Percentiles rank a stretch among this genome's conserved stretches.
These are phyloP conservation scores for Corymbia citriodora DNA, from an alignment of 441 rosid species.

Conservation along the genomic window DNA sequence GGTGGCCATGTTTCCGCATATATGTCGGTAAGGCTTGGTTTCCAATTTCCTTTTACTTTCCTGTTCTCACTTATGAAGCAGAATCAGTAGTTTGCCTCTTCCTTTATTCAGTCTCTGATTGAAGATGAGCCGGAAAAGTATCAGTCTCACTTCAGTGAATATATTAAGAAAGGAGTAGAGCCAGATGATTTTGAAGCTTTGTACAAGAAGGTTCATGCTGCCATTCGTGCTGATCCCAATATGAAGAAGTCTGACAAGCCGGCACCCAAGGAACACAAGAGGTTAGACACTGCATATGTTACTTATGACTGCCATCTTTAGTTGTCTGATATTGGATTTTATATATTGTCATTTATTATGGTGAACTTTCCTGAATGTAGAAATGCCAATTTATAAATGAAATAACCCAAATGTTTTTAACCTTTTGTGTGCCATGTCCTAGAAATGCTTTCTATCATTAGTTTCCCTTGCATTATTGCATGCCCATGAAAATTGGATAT, in stretches of 20 bases:
- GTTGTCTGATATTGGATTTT: not conserved
- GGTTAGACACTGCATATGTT: not conserved
- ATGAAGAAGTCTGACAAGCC: not conserved
- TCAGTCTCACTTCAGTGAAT: not conserved
- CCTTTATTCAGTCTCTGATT: not conserved
- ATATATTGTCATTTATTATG: not conserved
- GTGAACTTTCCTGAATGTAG: not conserved
- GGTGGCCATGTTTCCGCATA: not conserved
- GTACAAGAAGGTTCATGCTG: slow-evolving; percentile 2
- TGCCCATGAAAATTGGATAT: not conserved
- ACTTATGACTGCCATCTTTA: not conserved
- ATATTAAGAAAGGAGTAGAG: not conserved
- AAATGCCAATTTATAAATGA: not conserved
- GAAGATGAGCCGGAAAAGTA: slow-evolving; percentile 2
- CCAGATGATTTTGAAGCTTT: not conserved
- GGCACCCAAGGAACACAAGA: not conserved
- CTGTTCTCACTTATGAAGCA: not conserved
- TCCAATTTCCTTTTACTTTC: not conserved
- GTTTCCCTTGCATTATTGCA: not conserved
- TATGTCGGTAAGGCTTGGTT: not conserved
- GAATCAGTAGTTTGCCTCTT: not conserved
- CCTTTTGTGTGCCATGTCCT: not conserved
- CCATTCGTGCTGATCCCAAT: not conserved
- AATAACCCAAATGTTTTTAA: not conserved
- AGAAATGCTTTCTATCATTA: not conserved